Evolutionary conservation across 2,329 filamentous ascomycete genomes (phyloP).

Genomic region (Botrytis tulipae): DNA sequence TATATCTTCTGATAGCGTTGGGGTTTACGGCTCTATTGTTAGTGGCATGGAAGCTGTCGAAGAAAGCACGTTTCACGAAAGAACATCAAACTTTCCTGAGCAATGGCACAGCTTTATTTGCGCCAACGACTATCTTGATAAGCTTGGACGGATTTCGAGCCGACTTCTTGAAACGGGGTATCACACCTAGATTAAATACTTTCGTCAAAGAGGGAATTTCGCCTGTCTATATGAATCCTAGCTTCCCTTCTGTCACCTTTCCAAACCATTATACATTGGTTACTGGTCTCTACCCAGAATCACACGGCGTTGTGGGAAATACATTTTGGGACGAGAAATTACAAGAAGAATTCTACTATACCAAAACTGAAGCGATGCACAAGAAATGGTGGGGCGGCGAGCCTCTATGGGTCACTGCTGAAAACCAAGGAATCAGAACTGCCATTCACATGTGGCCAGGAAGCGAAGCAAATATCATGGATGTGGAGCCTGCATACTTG

Average conservation of each 20-base stretch:
- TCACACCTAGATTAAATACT: constrained; percentile 78
- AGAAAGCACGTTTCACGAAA: constrained; percentile 43
- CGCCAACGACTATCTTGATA: constrained; percentile 87
- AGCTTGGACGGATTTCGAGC: constrained; percentile 93
- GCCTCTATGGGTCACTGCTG: constrained; percentile 90
- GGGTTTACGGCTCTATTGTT: constrained; percentile 57
- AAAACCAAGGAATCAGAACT: constrained; percentile 72
- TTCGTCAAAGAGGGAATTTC: constrained; percentile 81
- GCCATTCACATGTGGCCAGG: constrained; percentile 99
- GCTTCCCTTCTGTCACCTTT: constrained; percentile 95
- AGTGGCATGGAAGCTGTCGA: constrained; percentile 58
- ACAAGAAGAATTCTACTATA: constrained; percentile 83
- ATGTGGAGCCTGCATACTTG: constrained; percentile 73
- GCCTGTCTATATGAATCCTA: constrained; percentile 87
- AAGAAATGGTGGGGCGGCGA: constrained; percentile 94
- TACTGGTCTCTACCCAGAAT: constrained; percentile 88
- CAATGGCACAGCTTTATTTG: constrained; percentile 88
- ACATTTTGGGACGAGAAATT: constrained; percentile 85
- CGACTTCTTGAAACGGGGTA: constrained; percentile 79
- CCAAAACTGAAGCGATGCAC: constrained; percentile 70
- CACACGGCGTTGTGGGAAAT: constrained; percentile 90
- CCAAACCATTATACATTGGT: constrained; percentile 94
- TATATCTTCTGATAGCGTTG: constrained; percentile 51
- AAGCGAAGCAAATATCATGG: constrained; percentile 79
- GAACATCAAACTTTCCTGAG: constrained; percentile 46